A percentile compares a stretch with the other conserved stretches of the same genome.
Conservation (phyloP, 352 stramenopile species). For the Thraustochytrium striatum region DNA sequence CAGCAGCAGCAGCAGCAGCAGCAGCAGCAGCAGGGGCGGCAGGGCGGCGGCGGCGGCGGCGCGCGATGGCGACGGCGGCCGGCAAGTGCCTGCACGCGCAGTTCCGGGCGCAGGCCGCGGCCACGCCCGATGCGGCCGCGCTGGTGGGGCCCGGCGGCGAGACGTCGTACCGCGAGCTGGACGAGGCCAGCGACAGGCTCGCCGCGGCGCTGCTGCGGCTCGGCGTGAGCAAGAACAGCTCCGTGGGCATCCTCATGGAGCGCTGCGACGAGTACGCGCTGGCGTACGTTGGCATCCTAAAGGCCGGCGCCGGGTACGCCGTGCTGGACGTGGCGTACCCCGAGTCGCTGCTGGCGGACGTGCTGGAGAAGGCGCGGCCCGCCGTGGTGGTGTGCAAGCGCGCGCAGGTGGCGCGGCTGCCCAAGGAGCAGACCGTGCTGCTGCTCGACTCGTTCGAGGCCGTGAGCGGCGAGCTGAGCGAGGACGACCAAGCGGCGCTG, state of each 20-base stretch:
- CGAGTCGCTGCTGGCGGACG: conserved; percentile 74
- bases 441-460: conserved; percentile 48
- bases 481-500: conserved; percentile 64
- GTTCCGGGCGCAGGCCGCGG: conserved; percentile 66
- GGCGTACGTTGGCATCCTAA: conserved; percentile 78
- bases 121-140: conserved; percentile 64
- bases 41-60: no score
- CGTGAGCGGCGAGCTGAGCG: conserved; percentile 35
- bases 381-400: conserved; percentile 77
- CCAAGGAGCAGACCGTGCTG: conserved; percentile 51
- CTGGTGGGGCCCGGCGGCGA: conserved; percentile 67
- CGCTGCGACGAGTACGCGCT: conserved; percentile 83
- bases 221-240: conserved; percentile 50
- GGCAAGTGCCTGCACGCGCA: conserved; percentile 68
- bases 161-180: conserved; percentile 67
- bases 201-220: conserved; percentile 52
- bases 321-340: conserved; percentile 74
- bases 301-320: conserved; percentile 83
- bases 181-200: conserved; percentile 65
- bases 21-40: no score
- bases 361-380: conserved; percentile 77
- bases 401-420: conserved; percentile 63
- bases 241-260: conserved; percentile 78
- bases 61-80: neutral
- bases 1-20: no score